Evolutionary conservation across 2,329 filamentous ascomycete genomes (phyloP).

Genomic region (Aspergillus ustus): DNA sequence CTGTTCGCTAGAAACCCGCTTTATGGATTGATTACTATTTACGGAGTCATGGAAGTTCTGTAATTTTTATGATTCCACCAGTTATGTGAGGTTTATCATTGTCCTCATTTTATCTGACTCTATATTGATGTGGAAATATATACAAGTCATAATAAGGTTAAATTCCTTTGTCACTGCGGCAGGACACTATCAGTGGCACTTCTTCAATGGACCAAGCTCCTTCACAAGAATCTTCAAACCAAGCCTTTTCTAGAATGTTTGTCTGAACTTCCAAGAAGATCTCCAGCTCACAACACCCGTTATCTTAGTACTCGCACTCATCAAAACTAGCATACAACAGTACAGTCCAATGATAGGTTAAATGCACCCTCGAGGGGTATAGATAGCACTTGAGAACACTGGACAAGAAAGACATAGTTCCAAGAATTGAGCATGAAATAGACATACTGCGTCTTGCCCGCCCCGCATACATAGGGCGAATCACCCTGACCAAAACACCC

Average conservation of each 20-base stretch:
- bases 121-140: too few species aligned
- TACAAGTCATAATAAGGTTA: too few species aligned
- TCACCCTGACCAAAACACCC: constrained; percentile 35
- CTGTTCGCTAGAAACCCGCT: not conserved
- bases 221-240: constrained; percentile 70
- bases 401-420: too few species aligned
- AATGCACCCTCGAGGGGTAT: too few species aligned
- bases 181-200: constrained; percentile 31
- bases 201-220: constrained; percentile 45
- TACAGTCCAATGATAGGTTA: constrained; percentile 72
- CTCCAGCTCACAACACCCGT: constrained; percentile 77
- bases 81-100: not conserved
- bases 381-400: too few species aligned
- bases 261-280: constrained; percentile 69
- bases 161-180: not conserved
- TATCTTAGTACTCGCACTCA: constrained; percentile 67
- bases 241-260: constrained; percentile 60
- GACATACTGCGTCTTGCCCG: constrained; percentile 66
- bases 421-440: constrained; percentile 78
- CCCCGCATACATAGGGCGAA: not conserved
- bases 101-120: not conserved
- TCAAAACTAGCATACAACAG: constrained; percentile 69
- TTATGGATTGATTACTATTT: not conserved
- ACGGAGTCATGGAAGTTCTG: not conserved
- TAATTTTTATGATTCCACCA: not conserved